Base-by-base conservation (phyloP, 2,329 filamentous ascomycete species). In the Niveomyces coronatus region DNA sequence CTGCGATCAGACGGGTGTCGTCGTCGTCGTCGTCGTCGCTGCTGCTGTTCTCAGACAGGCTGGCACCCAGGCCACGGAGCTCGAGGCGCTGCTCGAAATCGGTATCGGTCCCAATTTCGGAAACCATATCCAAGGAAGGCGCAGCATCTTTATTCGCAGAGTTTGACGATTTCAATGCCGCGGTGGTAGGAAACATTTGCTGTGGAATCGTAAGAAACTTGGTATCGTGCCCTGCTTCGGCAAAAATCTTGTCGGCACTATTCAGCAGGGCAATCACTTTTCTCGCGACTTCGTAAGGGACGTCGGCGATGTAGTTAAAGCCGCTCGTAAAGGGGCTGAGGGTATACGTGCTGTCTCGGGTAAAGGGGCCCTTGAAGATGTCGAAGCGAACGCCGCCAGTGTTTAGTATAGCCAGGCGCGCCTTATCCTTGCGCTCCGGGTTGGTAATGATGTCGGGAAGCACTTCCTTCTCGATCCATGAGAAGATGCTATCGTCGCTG, bases 381-480 rank as follows among this genome's bases (percentile, higher is more conserved):
- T 98, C 91, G 58, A 96, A 98, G 31, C 91, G 83, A 47, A 98
- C 78, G 4, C 84, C 85, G 18, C 91, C 91, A 0, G 85, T 94
- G 60, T 98, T 98, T 40, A 84, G 69, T 35, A 96, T 75, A 20
- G 81, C 78, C 9, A 96, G 62, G 6, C 76, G 72, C 9, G 86
- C 71, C 28, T 72, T 68, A 40, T 78, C 68, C 17, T 70, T 65
- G 4, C 80, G 69, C 22, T 68, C 62, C 28, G 72, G 53, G 39
- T 76, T 77, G 40, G 64, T 61, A 22, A 87, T 62, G 3, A 80
- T 63, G 30, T 74, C 73, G 0, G 86, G 85, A 1, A 96, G 65
- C 0, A 95, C 76, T 39, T 84, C 62, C 5, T 80, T 68, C 45
- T 83, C 76, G 9, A 98, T 72, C 79, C 84, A 88, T 3, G 76